phyloP scores from a whole-genome alignment of 2,329 filamentous ascomycete genomes.

The Trichoderma simmonsii region DNA sequence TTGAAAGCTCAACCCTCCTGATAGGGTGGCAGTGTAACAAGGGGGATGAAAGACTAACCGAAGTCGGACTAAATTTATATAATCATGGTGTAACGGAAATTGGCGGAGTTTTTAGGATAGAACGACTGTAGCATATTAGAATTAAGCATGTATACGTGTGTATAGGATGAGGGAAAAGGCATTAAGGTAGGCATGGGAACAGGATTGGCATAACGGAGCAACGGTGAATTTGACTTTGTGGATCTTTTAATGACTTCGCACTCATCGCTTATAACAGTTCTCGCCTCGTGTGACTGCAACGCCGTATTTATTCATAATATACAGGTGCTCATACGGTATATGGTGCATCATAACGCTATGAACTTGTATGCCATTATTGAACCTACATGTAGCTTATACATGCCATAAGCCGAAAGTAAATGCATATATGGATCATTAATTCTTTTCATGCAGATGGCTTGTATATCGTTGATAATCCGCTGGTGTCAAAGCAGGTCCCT shows the following conservation, averaged over 20 bases:
- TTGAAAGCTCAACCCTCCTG: background rate
- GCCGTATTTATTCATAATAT: background rate
- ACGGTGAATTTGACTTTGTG: background rate
- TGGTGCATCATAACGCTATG: background rate
- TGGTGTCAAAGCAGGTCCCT: background rate
- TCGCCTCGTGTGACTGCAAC: background rate
- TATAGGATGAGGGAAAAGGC: background rate
- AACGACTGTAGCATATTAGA: background rate
- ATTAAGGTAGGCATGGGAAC: background rate
- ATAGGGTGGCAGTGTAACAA: background rate
- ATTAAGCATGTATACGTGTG: background rate
- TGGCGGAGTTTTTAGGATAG: constrained; percentile 3
- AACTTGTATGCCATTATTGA: no score
- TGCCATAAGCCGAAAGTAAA: background rate
- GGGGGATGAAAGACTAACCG: background rate
- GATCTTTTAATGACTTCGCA: background rate
- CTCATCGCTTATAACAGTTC: background rate
- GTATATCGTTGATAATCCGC: background rate
- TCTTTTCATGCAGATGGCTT: background rate
- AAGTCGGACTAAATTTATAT: background rate
- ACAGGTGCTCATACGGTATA: background rate
- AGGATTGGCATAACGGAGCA: no score
- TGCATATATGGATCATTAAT: background rate
- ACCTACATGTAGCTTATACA: no score
- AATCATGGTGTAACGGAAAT: background rate